phyloP scores from a whole-genome alignment of 352 stramenopile species.

The Aphanomyces stellatus region DNA sequence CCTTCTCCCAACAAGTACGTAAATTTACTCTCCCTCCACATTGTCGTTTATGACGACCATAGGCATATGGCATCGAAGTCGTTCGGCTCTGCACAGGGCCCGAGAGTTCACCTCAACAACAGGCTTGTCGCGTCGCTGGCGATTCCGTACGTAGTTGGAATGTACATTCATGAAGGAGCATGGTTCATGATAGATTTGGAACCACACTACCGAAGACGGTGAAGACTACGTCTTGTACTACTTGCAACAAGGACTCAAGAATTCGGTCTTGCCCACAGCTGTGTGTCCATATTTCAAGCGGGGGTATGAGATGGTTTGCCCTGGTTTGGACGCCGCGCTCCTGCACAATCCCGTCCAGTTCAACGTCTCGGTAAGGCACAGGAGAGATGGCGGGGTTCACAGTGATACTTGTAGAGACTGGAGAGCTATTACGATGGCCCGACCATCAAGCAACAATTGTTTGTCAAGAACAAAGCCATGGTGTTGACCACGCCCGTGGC shows the following conservation, averaged over 20 bases:
- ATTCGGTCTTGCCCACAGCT: conserved; percentile 55
- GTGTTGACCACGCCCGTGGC: conserved; percentile 62
- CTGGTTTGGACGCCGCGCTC: conserved; percentile 41
- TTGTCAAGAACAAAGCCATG: conserved; percentile 70
- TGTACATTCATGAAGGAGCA: too few relatives aligned
- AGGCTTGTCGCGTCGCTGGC: conserved; percentile 53
- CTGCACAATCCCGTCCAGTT: conserved; percentile 60
- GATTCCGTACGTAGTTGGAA: conserved; percentile 43
- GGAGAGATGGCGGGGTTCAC: too few relatives aligned
- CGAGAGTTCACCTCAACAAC: conserved; percentile 54
- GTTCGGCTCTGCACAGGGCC: conserved; percentile 60
- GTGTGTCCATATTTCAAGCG: conserved; percentile 56
- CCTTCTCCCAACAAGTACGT: conserved; percentile 59
- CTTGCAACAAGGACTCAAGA: conserved; percentile 56
- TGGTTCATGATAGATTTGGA: conserved; percentile 76
- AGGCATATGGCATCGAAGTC: conserved; percentile 68
- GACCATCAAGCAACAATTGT: conserved; percentile 62
- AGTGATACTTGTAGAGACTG: conserved; percentile 50
- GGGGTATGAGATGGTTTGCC: conserved; percentile 58
- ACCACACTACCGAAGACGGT: conserved; percentile 66
- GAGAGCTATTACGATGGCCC: conserved; percentile 75
- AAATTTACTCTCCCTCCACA: background rate
- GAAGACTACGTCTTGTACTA: conserved; percentile 73
- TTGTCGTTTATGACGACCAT: background rate
- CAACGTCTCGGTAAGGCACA: conserved; percentile 35